Conservation (phyloP, 202 grass and related monocot species). For the Digitaria exilis region DNA sequence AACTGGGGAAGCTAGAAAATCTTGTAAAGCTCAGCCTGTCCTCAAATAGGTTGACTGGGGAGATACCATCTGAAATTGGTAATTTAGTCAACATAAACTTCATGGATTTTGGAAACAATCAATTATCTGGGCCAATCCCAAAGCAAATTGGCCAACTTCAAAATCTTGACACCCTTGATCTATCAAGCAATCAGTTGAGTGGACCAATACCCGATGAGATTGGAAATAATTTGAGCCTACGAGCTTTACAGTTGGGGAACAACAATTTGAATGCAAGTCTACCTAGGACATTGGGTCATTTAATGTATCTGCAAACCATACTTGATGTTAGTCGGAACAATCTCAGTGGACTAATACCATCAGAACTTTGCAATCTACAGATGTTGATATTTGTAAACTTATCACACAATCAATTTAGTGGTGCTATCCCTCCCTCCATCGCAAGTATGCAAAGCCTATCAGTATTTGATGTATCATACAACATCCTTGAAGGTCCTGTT, state of each 20-base stretch:
- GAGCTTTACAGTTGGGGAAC: neutral
- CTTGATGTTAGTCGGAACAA: neutral
- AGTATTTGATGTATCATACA: neutral
- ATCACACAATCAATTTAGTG: neutral
- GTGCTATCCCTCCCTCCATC: neutral
- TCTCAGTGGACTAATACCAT: neutral
- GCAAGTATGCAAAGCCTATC: neutral
- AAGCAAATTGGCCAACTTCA: neutral
- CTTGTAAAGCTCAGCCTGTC: neutral
- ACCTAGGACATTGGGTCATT: neutral
- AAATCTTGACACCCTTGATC: neutral
- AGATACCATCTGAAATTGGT: neutral
- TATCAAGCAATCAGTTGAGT: neutral
- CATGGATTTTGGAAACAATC: neutral
- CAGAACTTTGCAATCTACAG: neutral
- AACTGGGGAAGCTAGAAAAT: neutral
- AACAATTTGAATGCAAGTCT: neutral
- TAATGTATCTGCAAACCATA: neutral
- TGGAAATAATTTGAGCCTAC: neutral
- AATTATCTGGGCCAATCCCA: neutral
- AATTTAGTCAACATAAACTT: neutral
- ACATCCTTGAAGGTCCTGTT: neutral
- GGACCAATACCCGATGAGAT: neutral
- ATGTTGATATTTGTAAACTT: neutral
- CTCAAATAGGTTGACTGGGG: neutral